These are phyloP conservation scores for Alternaria angustiovoidea DNA, from an alignment of 2,329 filamentous ascomycete genomes.

Conservation along the genomic window DNA sequence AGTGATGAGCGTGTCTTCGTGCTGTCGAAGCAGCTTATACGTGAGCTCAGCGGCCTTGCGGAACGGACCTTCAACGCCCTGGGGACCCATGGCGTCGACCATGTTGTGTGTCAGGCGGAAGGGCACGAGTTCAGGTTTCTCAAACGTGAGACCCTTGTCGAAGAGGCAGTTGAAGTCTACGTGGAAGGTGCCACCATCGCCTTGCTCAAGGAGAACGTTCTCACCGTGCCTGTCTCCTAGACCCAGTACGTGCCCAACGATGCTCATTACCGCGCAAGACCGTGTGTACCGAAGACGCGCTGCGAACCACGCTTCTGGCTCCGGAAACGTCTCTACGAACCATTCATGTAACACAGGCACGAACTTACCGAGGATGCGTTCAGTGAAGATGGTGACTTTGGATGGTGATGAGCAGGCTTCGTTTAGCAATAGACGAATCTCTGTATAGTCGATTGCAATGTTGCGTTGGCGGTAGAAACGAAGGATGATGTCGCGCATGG, in stretches of 20 bases:
- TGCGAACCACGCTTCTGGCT: slow-evolving; percentile 90
- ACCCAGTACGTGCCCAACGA: slow-evolving; percentile 93
- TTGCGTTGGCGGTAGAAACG: slow-evolving; percentile 78
- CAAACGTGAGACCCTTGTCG: slow-evolving; percentile 95
- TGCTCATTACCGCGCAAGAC: slow-evolving; percentile 98
- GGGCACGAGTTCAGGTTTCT: slow-evolving; percentile 91
- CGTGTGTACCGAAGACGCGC: slow-evolving; percentile 89
- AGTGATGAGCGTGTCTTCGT: slow-evolving; percentile 96
- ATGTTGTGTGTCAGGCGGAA: slow-evolving; percentile 99
- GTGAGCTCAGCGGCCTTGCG: slow-evolving; percentile 90
- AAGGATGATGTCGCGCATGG: slow-evolving; percentile 88
- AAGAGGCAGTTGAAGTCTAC: slow-evolving; percentile 99
- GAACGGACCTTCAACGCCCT: slow-evolving; percentile 91
- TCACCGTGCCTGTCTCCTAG: slow-evolving; percentile 96
- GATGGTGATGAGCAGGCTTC: slow-evolving; percentile 69
- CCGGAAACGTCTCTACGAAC: slow-evolving; percentile 95
- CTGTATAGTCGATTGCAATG: slow-evolving; percentile 68
- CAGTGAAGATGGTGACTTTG: slow-evolving; percentile 76
- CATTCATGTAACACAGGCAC: slow-evolving; percentile 87
- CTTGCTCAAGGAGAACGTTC: slow-evolving; percentile 94
- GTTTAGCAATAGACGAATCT: slow-evolving; percentile 69
- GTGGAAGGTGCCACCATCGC: slow-evolving; percentile 92
- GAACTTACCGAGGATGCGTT: slow-evolving; percentile 73
- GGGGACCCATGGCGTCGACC: slow-evolving; percentile 95
- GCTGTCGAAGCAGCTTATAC: slow-evolving; percentile 81